A percentile compares a stretch with the other conserved stretches of the same genome.
These are phyloP conservation scores for Prunus salicina DNA, from an alignment of 306 rosid genomes.

Conservation along the genomic window DNA sequence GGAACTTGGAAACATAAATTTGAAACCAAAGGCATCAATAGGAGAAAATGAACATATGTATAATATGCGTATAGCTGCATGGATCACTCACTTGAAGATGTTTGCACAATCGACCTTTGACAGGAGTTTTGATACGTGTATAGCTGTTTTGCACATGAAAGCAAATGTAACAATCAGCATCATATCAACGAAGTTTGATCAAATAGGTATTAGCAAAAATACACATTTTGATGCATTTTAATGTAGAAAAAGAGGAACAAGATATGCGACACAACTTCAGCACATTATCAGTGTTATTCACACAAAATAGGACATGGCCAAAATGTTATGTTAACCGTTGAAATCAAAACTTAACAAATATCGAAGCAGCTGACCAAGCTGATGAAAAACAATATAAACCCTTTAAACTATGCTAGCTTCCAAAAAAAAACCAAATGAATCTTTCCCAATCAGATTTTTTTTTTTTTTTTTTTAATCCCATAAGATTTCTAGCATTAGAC, in stretches of 20 bases:
- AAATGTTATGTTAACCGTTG: neutral
- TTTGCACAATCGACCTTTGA: conserved; percentile 84
- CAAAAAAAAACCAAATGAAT: neutral
- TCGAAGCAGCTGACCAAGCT: neutral
- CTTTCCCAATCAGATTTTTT: neutral
- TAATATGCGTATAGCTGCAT: conserved; percentile 11
- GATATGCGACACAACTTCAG: neutral
- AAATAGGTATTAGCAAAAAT: neutral
- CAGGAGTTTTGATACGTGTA: conserved; percentile 74
- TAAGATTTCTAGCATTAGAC: neutral
- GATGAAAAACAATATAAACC: neutral
- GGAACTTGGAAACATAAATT: neutral
- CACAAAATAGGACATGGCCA: neutral
- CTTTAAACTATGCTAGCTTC: neutral
- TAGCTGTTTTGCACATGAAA: conserved; percentile 50
- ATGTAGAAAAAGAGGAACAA: neutral
- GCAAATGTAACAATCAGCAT: conserved; percentile 19
- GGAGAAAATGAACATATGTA: neutral
- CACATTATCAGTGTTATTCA: neutral
- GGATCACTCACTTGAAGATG: conserved; percentile 72
- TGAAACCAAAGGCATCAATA: neutral
- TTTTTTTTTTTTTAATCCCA: neutral
- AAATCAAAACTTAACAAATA: neutral
- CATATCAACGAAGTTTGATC: neutral
- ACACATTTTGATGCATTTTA: neutral